Conservation (phyloP, 2,329 filamentous ascomycete species). For the Penicillium sclerotiorum region DNA sequence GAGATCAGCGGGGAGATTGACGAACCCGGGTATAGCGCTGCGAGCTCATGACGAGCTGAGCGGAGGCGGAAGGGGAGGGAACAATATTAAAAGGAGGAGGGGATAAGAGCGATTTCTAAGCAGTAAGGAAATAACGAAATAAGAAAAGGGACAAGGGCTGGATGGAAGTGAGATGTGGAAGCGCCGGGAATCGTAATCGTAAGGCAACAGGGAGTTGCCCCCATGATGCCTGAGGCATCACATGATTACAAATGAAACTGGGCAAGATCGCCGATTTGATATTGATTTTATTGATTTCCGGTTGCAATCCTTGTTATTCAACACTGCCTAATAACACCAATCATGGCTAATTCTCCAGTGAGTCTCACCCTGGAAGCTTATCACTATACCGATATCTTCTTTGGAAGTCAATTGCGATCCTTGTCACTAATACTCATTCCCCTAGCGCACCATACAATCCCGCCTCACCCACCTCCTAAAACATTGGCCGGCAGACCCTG, state of each 20-base stretch:
- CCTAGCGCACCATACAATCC: constrained; percentile 31
- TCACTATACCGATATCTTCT: background rate
- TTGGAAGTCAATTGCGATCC: background rate
- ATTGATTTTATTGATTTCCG: constrained; percentile 10
- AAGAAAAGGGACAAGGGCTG: constrained; percentile 14
- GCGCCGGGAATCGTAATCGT: constrained; percentile 21
- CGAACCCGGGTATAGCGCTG: constrained; percentile 53
- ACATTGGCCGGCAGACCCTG: constrained; percentile 48
- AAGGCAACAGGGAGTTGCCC: constrained; percentile 26
- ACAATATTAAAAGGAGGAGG: constrained; percentile 19
- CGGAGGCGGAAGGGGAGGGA: constrained; percentile 23
- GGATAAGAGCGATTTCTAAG: constrained; percentile 13
- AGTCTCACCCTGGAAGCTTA: background rate
- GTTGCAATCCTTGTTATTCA: background rate
- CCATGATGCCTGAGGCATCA: constrained; percentile 22
- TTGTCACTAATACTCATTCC: constrained; percentile 9
- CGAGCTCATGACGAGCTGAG: constrained; percentile 52
- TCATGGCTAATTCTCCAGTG: constrained; percentile 7
- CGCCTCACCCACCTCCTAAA: constrained; percentile 47
- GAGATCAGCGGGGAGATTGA: constrained; percentile 23
- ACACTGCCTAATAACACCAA: background rate
- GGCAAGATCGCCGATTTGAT: background rate
- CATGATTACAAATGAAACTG: constrained; percentile 8
- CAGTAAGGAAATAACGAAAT: constrained; percentile 15
- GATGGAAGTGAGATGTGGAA: constrained; percentile 25